Evolutionary conservation across 1,139 yeast species (phyloP), one percentile per base, ranked within the genome.

Genomic region (Geotrichum europaeum): DNA sequence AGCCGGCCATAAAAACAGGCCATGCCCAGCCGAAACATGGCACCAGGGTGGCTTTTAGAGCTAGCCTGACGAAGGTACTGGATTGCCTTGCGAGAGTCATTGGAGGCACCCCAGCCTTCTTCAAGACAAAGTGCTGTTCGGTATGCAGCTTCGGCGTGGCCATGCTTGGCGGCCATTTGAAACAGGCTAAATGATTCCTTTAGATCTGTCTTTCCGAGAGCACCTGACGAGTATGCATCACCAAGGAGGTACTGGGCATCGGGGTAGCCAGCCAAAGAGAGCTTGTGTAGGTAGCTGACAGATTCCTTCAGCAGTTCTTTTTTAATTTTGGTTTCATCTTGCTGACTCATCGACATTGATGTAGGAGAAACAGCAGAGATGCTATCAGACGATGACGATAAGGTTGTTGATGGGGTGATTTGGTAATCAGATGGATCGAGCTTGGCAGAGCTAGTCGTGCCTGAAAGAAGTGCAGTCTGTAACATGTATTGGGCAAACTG

Each of bases 171-270:
- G 7, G 98, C 97, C 51, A 89, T 78, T 71, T 87, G 92, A 72
- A 94, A 94, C 61, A 89, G 79, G 1, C 75, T 68, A 67, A 89
- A 87, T 2, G 97, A 88, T 66, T 89, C 94, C 65, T 81, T 82
- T 68, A 86, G 80, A 61, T 91, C 96, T n/a, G 87, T 79, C 69
- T 86, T 88, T 0, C 95, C 96, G 61, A 91, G 80, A 0, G 91
- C 91, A 1, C 96, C 96, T 3, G 94, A 86, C 32, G 94, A 83
- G 71, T 85, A 86, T 0, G 95, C 94, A 73, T 94, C 98, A n/a
- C 85, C 99, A 50, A 94, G 77, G 47, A 92, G 79, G 71, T 92
- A 94, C 72, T 92, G 98, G 0, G 98, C 96, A 63, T 92, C 97
- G 2, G 86, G 82, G 68, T 85, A 87, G 4, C 97, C 96, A 65